Evolutionary conservation across 2,329 filamentous ascomycete species (phyloP), one percentile per base, ranked within the genome.

Genomic region (Botrytis paeoniae): DNA sequence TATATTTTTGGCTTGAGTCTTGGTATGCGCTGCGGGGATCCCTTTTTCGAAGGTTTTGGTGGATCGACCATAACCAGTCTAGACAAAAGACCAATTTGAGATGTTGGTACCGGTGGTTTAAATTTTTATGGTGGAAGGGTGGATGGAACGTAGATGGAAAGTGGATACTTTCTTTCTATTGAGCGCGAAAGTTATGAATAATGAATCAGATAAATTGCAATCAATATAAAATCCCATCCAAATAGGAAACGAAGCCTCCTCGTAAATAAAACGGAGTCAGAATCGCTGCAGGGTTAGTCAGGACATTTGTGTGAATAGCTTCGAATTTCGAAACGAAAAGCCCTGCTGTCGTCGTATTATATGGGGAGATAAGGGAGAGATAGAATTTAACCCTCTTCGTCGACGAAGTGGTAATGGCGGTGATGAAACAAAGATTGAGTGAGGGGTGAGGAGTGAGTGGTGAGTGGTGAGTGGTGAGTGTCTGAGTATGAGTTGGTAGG

Each of bases 151-250:
- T 57, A 14, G 51, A 32, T 16, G 16, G 48, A 29, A 10, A n/a
- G 51, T 57, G 51, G 51, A 57, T 29, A 5, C 14, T 32, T 18
- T 57, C n/a, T 32, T 29, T 57, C 51, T 1, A 18, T 63, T 63
- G 32, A 66, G 63, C 63, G 43, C 63, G 43, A 51, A 66, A 35
- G 32, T 35, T 37, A 29, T 63, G 69, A 63, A 48, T 29, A 29
- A 29, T 63, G 69, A 63, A 63, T 63, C 54, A 39, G 51, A 39
- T 37, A 57, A 39, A 39, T 63, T 70, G 43, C 39, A 37, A 7
- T n/a, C 59, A 35, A 70, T 70, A 62, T 62, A 45, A 70, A 70
- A 22, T 29, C 10, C 20, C 14, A 51, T 54, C 59, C 48, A 43
- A 60, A 64, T 35, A 54, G 59, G 69, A 63, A 70, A 51, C 22